Conservation (phyloP, 73 alveolate genomes). For the Diophrys appendiculata region DNA sequence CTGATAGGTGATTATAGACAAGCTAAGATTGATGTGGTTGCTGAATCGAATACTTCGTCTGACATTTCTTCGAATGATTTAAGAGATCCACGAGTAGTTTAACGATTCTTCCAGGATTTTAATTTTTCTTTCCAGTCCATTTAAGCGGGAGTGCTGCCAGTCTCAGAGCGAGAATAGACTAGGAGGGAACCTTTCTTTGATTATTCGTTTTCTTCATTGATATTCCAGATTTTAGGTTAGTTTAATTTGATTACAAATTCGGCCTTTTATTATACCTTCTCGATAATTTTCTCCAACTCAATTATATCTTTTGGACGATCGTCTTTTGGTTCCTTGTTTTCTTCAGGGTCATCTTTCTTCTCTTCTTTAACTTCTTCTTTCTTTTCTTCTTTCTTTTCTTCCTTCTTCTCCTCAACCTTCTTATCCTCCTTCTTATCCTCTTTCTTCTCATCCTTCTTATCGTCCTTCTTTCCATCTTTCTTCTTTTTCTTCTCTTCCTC, state of each 20-base stretch:
- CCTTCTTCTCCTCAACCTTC: conserved; percentile 41
- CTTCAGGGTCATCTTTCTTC: conserved; percentile 1
- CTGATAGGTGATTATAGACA: conserved; percentile 56
- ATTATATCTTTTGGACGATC: conserved; percentile 37
- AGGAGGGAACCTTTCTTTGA: conserved; percentile 12
- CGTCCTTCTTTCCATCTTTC: conserved; percentile 33
- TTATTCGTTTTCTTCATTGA: conserved; percentile 15
- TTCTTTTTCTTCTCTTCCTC: conserved; percentile 48
- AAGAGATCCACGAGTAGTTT: conserved; percentile 49
- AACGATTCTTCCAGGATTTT: conserved; percentile 35
- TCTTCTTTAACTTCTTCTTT: conserved; percentile 33
- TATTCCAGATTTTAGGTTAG: conserved; percentile 45
- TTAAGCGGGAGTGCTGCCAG: neutral
- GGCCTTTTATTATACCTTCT: conserved; percentile 59
- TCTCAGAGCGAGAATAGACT: conserved; percentile 14
- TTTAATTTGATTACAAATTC: conserved; percentile 46
- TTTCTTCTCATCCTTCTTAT: conserved; percentile 28
- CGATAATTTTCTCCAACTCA: conserved; percentile 48
- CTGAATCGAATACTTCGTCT: conserved; percentile 47
- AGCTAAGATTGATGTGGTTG: conserved; percentile 56
- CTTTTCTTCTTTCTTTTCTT: conserved; percentile 35
- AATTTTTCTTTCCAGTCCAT: conserved; percentile 44
- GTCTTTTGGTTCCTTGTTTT: conserved; percentile 9
- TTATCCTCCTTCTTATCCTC: conserved; percentile 28
- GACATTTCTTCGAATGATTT: conserved; percentile 44